Evolutionary conservation across 495 filamentous ascomycete genomes (phyloP), one percentile per base, ranked within the genome.

Genomic region (Xylaria cubensis): DNA sequence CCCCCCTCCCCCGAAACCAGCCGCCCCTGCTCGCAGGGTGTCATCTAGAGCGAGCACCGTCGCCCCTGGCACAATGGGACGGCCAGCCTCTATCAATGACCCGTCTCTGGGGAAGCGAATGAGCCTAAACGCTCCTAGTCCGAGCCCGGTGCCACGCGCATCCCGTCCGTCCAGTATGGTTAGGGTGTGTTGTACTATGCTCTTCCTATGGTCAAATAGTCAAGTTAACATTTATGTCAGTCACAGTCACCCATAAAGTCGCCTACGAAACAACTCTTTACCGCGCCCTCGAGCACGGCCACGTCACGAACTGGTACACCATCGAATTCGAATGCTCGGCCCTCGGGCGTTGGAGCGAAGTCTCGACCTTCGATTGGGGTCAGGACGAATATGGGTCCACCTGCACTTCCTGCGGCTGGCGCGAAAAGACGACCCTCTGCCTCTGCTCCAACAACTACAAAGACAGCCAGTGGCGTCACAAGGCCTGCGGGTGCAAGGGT

Each of bases 211-310:
- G 56, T 67, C 74, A 42, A 66, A 6, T 67, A 34, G 50, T 58
- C 15, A 71, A 50, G 41, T 68, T 80, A 70, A 81, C 68, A 21
- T 65, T 19, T 48, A 24, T 44, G 13, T 69, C 48, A 53, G 24
- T 70, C 50, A 46, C 74, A 94, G 91, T 93, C 92, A 39, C 93
- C 93, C 6, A 90, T 88, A 0, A 94, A 93, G 76, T 93, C 92
- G 5, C 93, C 93, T 9, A 94, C 92, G 12, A 95, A 97, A 78
- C 92, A 93, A 72, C 80, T 93, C 12, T 83, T 74, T 10, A 87
- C 87, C 42, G 84, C 87, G 2, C 76, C 85, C 3, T 82, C 90
- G 19, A 90, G 90, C 41, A 83, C 86, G 24, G 80, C 84, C 4
- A 83, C 85, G 32, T 91, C 91, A 7, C 87, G 91, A 69, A 92